phyloP scores from a whole-genome alignment of 768 basidiomycete genomes.

The Collybiopsis confluens region DNA sequence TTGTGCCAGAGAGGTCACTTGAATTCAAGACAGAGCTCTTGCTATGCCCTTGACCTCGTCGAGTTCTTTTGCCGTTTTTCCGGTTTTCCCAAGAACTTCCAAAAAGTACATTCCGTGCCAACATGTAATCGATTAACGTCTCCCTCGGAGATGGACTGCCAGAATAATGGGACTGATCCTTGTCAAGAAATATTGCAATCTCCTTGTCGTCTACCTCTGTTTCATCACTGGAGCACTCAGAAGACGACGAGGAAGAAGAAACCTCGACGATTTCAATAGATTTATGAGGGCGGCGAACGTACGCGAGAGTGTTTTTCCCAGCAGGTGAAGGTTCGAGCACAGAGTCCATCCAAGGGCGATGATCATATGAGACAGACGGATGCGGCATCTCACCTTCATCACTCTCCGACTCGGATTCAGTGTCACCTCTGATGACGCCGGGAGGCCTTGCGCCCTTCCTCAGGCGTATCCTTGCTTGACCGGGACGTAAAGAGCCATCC shows the following conservation, averaged over 20 bases:
- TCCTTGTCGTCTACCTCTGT: conserved; percentile 2
- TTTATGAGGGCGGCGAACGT: not conserved
- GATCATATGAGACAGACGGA: not conserved
- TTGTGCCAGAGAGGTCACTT: too few relatives aligned
- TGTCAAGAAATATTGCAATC: not conserved
- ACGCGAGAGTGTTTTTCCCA: too few relatives aligned
- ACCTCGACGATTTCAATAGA: conserved; percentile 1
- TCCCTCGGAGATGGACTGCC: not conserved
- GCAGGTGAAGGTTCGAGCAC: not conserved
- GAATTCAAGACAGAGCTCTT: not conserved
- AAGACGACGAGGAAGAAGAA: not conserved
- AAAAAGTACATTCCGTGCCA: not conserved
- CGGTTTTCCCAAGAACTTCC: not conserved
- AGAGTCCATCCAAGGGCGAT: not conserved
- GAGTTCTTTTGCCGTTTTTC: not conserved
- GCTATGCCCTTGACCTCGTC: not conserved
- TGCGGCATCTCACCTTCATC: not conserved
- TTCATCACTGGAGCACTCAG: not conserved
- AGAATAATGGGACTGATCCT: not conserved
- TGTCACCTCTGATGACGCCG: not conserved
- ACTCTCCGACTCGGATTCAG: not conserved
- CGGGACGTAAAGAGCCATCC: not conserved
- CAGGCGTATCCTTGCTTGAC: not conserved
- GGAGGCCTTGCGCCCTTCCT: not conserved
- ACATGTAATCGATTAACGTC: conserved; percentile 3